Conservation (phyloP, 225 moss, liverwort and hornwort genomes). For the Neckera pumila region DNA sequence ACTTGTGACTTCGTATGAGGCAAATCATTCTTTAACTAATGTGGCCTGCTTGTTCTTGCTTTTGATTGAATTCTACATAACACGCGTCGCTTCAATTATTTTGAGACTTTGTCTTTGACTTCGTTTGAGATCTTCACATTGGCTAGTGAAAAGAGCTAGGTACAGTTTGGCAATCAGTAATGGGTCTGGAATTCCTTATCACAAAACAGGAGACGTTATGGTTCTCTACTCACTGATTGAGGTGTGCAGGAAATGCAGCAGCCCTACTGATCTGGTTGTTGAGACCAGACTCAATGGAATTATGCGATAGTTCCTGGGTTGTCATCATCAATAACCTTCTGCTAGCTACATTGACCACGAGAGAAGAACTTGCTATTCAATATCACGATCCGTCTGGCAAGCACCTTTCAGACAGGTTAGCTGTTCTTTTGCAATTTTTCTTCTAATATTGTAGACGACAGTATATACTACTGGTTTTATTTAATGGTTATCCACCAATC, state of each 20-base stretch:
- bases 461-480: background rate
- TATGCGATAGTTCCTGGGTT: constrained; percentile 21
- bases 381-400: constrained; percentile 13
- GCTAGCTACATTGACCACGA: constrained; percentile 14
- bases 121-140: background rate
- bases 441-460: background rate
- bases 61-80: background rate
- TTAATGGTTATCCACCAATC: background rate
- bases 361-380: constrained; percentile 11
- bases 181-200: background rate
- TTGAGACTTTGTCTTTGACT: background rate
- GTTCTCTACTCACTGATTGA: background rate
- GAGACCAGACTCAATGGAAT: constrained; percentile 7
- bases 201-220: background rate
- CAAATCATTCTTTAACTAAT: background rate
- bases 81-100: background rate
- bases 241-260: constrained; percentile 25
- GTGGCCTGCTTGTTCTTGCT: background rate
- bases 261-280: constrained; percentile 26
- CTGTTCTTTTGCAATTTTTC: background rate
- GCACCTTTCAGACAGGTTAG: constrained; percentile 24
- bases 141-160: background rate
- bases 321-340: constrained; percentile 23
- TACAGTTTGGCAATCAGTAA: background rate
- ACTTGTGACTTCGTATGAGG: background rate